Conservation (phyloP, 2,329 filamentous ascomycete genomes). For the Fusarium humuli region DNA sequence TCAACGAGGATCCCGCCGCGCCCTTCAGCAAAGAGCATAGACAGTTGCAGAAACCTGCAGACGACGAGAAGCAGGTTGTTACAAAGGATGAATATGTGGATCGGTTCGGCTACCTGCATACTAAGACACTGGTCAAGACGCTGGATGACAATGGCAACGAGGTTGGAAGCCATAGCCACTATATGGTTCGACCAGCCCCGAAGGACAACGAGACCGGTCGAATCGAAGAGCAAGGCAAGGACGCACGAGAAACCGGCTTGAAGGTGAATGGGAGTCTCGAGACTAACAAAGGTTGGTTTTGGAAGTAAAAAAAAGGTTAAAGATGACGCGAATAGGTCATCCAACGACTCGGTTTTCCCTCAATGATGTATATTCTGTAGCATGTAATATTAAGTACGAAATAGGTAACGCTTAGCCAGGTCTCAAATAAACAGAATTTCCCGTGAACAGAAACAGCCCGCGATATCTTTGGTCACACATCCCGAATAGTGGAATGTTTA, state of each 20-base stretch:
- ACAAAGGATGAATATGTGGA: constrained; percentile 58
- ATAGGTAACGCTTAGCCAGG: background rate
- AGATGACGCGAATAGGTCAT: background rate
- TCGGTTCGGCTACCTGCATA: constrained; percentile 57
- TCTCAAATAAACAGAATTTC: background rate
- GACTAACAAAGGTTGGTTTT: constrained; percentile 55
- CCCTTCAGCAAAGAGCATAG: constrained; percentile 11
- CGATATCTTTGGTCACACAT: constrained; percentile 12
- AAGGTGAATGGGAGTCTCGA: constrained; percentile 33
- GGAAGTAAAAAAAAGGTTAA: constrained; percentile 49
- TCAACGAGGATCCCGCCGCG: constrained; percentile 41
- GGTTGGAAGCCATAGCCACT: constrained; percentile 54
- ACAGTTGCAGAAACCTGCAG: constrained; percentile 17
- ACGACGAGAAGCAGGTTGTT: constrained; percentile 49
- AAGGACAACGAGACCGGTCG: constrained; percentile 27
- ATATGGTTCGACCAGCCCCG: constrained; percentile 49
- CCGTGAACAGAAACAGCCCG: background rate
- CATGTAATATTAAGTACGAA: constrained; percentile 14
- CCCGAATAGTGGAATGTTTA: constrained; percentile 8
- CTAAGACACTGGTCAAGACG: constrained; percentile 55
- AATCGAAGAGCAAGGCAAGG: constrained; percentile 29
- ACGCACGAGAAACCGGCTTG: constrained; percentile 15
- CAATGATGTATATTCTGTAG: constrained; percentile 28
- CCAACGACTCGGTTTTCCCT: constrained; percentile 17
- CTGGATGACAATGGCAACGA: constrained; percentile 57